Evolutionary conservation across 2,329 filamentous ascomycete species (phyloP), one percentile per base, ranked within the genome.

Genomic region (Nigrograna mackinnonii): DNA sequence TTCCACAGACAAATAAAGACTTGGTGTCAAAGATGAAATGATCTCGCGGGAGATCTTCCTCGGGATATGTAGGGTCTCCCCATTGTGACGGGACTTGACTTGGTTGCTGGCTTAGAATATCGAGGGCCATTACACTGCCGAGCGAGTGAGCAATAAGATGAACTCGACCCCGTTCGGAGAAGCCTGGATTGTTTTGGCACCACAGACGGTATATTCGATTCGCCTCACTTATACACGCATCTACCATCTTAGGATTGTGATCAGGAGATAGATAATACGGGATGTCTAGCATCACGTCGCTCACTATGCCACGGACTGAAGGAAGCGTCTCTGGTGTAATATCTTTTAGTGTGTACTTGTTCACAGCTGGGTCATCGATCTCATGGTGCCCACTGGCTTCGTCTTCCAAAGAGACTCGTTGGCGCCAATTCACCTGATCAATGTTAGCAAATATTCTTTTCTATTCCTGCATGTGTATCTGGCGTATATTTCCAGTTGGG

Each of bases 251-350:
- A 4, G 86, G 82, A 60, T 97, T 96, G 70, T 97, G 92, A 43
- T 68, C 60, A 45, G 95, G 88, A 0, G 92, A 97, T 71, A 99
- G 85, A 71, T 97, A 99, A 64, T 96, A 97, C 0, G 94, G 94
- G 37, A 99, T 92, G 64, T 99, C 94, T 37, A 97, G 86, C 90
- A 99, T 96, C 56, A 99, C 90, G 66, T 99, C 94, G 31, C 89
- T 95, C 47, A 99, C 95, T 63, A 99, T 84, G 60, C 87, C 89
- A 34, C 94, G 85, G 6, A 99, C 87, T 1, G 89, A 91, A 0
- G 92, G 91, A 21, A 99, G 89, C 0, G 89, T 94, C 31, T 85
- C 82, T 1, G 91, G 91, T 4, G 95, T 96, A 52, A 99, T 96
- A 55, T 97, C 91, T 55, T 91, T 87, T 12, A 99, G 76, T 0